Base-by-base conservation (phyloP, 768 basidiomycete species). In the Sarcodon sp. region DNA sequence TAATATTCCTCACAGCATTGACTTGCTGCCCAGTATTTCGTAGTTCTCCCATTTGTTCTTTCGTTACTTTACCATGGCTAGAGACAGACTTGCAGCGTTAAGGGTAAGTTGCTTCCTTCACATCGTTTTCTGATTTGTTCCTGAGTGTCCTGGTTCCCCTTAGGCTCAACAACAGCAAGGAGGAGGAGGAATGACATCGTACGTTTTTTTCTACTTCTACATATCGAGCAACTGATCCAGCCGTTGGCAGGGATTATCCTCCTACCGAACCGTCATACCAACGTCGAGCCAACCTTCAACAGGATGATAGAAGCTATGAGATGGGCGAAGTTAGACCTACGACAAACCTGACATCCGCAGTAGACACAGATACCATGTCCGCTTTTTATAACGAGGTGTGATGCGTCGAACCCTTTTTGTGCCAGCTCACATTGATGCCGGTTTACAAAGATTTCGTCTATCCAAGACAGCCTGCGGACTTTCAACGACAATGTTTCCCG, bases 11-110 rank as follows among this genome's bases (percentile, higher is more conserved):
- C 38, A 46, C 37, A 43, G 31, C 38, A 39, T 51, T 18, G 16
- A 35, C 35, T 43, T 47, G 49, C 39, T 38, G 13, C 37, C 37
- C 18, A 38, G 12, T 9, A 16, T 27, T 8, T 11, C 13, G 7
- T 41, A 15, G 7, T 47, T 43, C 50, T 49, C 50, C 27, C 50
- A 46, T 39, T 49, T 47, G 37, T 35, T 51, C 15, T 45, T 37
- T 37, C 45, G 35, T 39, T 49, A 50, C 55, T 51, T 15, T 48
- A 64, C 57, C 55, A 84, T 88, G 81, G 87, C 90, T 54, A 80
- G 90, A 77, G 89, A 93, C 70, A 79, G 90, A 73, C 76, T 93
- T 54, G 89, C 87, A 57, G 86, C 83, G 53, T 78, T 86, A 79
- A 78, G 87, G 69, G 86, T 87, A 50, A 50, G 79, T 62, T 34